Conservation (phyloP, 768 basidiomycete genomes). For the Boletus pseudo-olivaceus region DNA sequence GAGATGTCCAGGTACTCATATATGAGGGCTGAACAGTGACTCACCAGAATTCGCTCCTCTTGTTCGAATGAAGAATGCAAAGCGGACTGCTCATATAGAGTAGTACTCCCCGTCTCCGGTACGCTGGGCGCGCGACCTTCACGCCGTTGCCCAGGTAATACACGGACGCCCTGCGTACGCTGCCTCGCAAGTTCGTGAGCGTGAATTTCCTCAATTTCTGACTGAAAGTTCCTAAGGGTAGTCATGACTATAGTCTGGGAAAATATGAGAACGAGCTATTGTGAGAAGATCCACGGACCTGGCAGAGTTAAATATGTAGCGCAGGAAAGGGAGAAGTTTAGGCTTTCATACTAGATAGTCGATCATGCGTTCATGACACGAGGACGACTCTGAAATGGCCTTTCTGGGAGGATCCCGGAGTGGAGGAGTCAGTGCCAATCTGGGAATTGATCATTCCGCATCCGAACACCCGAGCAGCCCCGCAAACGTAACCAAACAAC, state of each 20-base stretch:
- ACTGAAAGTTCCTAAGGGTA: conserved; percentile 45
- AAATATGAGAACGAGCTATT: not conserved
- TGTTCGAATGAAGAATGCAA: conserved; percentile 12
- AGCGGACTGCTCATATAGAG: not conserved
- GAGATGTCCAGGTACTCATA: not conserved
- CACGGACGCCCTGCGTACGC: conserved; percentile 32
- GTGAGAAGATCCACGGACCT: conserved; percentile 14
- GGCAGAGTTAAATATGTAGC: conserved; percentile 1
- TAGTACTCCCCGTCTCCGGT: not conserved
- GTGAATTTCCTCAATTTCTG: conserved; percentile 75
- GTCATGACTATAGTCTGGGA: conserved; percentile 23
- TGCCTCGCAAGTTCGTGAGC: conserved; percentile 65
- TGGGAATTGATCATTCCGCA: too few relatives aligned
- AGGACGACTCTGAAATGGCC: too few relatives aligned
- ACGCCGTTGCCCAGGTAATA: conserved; percentile 41
- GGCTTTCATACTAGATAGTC: not conserved
- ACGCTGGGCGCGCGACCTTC: conserved; percentile 33
- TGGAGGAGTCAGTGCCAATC: too few relatives aligned
- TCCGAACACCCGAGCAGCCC: too few relatives aligned
- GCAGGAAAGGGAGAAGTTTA: not conserved
- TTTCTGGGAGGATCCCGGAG: too few relatives aligned
- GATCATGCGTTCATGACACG: not conserved
- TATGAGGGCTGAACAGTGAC: not conserved
- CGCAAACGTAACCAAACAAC: too few relatives aligned
- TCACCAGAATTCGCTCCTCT: conserved; percentile 18